These are phyloP conservation scores for Ophiostoma triangulosporum DNA, from an alignment of 2,329 filamentous ascomycete genomes.

Conservation along the genomic window DNA sequence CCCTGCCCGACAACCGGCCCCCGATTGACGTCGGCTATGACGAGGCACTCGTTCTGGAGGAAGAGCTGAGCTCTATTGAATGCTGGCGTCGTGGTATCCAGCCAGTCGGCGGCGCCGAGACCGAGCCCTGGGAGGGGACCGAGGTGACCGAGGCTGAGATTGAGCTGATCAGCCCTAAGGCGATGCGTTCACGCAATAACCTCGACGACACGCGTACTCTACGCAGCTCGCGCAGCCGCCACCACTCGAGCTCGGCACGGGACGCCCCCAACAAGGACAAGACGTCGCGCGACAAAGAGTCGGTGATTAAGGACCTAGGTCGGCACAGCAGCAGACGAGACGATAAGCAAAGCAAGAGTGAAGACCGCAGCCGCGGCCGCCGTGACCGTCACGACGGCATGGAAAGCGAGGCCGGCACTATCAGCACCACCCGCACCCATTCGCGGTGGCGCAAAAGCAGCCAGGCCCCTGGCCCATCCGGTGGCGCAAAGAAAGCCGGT, in stretches of 20 bases:
- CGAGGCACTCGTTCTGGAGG: constrained; percentile 43
- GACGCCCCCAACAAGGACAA: constrained; percentile 12
- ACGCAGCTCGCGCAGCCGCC: constrained; percentile 19
- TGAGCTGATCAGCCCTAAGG: constrained; percentile 44
- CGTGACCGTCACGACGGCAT: constrained; percentile 8
- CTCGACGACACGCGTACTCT: constrained; percentile 18
- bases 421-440: constrained; percentile 12
- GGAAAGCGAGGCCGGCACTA: constrained; percentile 19
- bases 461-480: constrained; percentile 9
- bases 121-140: neutral
- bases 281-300: neutral
- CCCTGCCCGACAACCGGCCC: neutral
- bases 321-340: constrained; percentile 6
- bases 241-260: constrained; percentile 9
- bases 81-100: constrained; percentile 43
- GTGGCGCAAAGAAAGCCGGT: no score
- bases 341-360: constrained; percentile 13
- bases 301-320: neutral
- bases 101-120: constrained; percentile 24
- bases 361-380: constrained; percentile 21
- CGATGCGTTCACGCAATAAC: constrained; percentile 31
- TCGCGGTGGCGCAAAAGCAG: constrained; percentile 12
- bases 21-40: constrained; percentile 24
- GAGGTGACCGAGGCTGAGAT: constrained; percentile 23
- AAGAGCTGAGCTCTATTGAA: constrained; percentile 45